These are phyloP conservation scores for Mycena alexandri DNA, from an alignment of 768 basidiomycete species.

Conservation along the genomic window DNA sequence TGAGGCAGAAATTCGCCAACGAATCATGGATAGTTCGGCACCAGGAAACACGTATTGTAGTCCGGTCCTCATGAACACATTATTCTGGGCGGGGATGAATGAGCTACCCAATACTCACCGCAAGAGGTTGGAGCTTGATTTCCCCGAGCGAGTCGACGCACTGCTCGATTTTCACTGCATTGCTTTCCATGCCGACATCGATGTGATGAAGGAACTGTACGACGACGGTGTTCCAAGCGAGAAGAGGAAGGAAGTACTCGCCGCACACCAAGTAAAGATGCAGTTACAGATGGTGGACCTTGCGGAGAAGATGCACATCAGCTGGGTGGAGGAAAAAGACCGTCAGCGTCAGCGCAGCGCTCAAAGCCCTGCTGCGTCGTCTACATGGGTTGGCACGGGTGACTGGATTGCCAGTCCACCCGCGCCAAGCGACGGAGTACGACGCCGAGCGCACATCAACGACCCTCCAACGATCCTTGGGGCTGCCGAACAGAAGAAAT, in stretches of 20 bases:
- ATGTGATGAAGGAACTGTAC: slow-evolving; percentile 33
- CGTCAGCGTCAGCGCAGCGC: background rate
- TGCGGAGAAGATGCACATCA: slow-evolving; percentile 12
- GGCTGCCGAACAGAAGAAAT: background rate
- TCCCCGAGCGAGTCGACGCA: slow-evolving; percentile 30
- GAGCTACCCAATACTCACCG: slow-evolving; percentile 24
- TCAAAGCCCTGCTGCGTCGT: background rate
- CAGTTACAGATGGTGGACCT: slow-evolving; percentile 16
- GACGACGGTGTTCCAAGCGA: slow-evolving; percentile 18
- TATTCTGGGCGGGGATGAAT: slow-evolving; percentile 27
- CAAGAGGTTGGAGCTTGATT: slow-evolving; percentile 24
- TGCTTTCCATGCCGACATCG: slow-evolving; percentile 36
- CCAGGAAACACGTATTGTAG: slow-evolving; percentile 28
- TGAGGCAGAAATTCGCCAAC: slow-evolving; percentile 17
- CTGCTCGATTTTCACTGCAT: slow-evolving; percentile 36
- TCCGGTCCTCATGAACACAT: slow-evolving; percentile 23
- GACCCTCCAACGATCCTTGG: slow-evolving; percentile 15
- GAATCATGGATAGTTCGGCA: background rate
- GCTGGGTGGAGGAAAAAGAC: slow-evolving; percentile 20
- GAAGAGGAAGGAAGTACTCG: slow-evolving; percentile 20
- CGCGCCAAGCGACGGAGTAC: background rate
- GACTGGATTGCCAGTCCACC: background rate
- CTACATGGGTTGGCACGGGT: background rate
- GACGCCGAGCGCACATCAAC: slow-evolving; percentile 13
- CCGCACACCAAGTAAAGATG: slow-evolving; percentile 27